Evolutionary conservation across 371 early-diverging fungal species (phyloP).

Genomic region (Actinomucor elegans): DNA sequence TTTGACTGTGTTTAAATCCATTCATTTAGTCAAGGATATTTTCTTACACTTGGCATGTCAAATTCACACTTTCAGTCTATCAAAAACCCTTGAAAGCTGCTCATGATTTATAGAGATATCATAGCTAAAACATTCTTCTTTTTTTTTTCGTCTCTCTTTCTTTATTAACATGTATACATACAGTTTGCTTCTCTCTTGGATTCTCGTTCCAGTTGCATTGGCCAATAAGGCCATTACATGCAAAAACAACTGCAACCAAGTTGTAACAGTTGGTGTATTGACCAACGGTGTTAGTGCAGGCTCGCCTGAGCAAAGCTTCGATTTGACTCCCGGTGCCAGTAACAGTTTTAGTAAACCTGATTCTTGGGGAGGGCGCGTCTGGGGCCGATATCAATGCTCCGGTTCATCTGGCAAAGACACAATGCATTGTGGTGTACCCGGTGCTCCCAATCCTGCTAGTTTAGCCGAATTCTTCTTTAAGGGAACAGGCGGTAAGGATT

Average conservation of each 20-base stretch:
- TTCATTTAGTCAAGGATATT: background rate
- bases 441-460: constrained; percentile 43
- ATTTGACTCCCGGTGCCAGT: constrained; percentile 33
- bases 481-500: constrained; percentile 38
- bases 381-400: constrained; percentile 38
- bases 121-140: background rate
- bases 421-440: constrained; percentile 31
- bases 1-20: no score
- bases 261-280: constrained; percentile 34
- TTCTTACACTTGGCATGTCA: constrained; percentile 9
- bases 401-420: constrained; percentile 23
- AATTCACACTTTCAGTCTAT: background rate
- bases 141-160: background rate
- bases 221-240: constrained; percentile 26
- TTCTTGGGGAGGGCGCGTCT: constrained; percentile 49
- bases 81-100: constrained; percentile 5
- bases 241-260: constrained; percentile 32
- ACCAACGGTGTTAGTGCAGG: constrained; percentile 33
- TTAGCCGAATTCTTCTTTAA: constrained; percentile 52
- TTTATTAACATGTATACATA: background rate
- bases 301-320: constrained; percentile 27
- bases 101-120: no score
- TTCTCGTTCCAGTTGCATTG: background rate
- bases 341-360: constrained; percentile 30
- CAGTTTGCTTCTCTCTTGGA: background rate